A percentile compares a stretch with the other conserved stretches of the same genome.
Conservation (phyloP, 164 flowering plant genomes). For the Aristolochia fimbriata region DNA sequence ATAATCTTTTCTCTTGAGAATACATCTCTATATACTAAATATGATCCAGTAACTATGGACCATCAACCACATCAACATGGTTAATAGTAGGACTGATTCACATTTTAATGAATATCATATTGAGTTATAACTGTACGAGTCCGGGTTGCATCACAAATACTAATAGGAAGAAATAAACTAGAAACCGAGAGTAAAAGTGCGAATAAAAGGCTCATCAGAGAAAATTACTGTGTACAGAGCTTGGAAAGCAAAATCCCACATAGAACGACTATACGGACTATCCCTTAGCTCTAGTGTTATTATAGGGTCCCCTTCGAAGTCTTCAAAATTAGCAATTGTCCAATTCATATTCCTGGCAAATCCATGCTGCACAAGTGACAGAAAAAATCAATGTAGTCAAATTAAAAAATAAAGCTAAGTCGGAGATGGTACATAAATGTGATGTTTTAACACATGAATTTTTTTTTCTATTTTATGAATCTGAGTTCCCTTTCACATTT, state of each 20-base stretch:
- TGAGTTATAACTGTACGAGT: no score
- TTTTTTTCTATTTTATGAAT: no score
- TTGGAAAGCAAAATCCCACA: constrained; percentile 92
- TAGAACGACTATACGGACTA: constrained; percentile 71
- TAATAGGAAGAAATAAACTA: background rate
- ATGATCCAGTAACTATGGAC: no score
- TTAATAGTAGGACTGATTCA: no score
- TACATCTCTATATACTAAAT: no score
- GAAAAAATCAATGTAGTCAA: background rate
- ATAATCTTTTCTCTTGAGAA: no score
- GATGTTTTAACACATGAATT: background rate
- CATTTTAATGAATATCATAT: no score
- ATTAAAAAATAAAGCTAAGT: background rate
- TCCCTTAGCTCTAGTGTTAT: constrained; percentile 78
- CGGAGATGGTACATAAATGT: background rate
- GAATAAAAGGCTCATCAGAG: background rate
- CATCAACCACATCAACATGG: no score
- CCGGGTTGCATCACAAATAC: no score
- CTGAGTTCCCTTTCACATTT: no score
- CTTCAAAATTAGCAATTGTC: constrained; percentile 60
- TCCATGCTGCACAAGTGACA: constrained; percentile 60
- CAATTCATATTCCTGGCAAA: constrained; percentile 91
- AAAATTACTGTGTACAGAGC: constrained; percentile 61
- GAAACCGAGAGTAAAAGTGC: background rate
- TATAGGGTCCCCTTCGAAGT: constrained; percentile 58